Evolutionary conservation across 805 yeast genomes (phyloP), one percentile per base, ranked within the genome.

Genomic region (Starmerella bacillaris): DNA sequence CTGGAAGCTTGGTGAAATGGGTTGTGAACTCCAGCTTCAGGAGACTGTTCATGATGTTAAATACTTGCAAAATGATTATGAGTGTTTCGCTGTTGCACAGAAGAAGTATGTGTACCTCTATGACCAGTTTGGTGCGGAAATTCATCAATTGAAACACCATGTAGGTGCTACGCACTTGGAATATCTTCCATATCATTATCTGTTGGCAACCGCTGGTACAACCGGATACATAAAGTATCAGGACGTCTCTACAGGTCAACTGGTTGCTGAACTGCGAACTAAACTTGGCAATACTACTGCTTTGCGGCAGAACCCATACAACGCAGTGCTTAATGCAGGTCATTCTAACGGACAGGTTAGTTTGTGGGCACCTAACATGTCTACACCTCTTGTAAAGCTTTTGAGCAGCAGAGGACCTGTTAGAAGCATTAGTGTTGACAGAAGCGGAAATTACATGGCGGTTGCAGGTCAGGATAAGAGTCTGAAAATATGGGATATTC

Each of bases 41-140:
- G 99, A 89, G 58, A 82, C 95, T 0, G 80, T 84, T 8, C 70
- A 79, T 50, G 89, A 84, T 2, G 94, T 84, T 18, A 78, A 83
- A 50, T 83, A 78, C 58, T 62, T 89, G 42, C 95, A 86, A 50
- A 83, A 77, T 51, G 92, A 84, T 51, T 39, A 44, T 37, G 94
- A 83, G 56, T 83, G 64, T 56, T 83, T 80, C 60, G 99, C 99
- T 0, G 94, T 75, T 14, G 96, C 99, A 2, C 99, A 89, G 59
- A 84, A 83, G 58, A 84, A 82, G 55, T 80, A 86, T 56, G 78
- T 89, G 0, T 89, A 76, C 54, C 78, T 89, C 24, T 89, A 89
- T 55, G 94, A 89, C 56, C 74, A 75, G 45, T 71, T 74, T 42
- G 99, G 99, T 20, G 66, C 76, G 36, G 99, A 89, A 63, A 59